Conservation (phyloP, 1,284 basidiomycete genomes). For the Cryptococcus hybrid region DNA sequence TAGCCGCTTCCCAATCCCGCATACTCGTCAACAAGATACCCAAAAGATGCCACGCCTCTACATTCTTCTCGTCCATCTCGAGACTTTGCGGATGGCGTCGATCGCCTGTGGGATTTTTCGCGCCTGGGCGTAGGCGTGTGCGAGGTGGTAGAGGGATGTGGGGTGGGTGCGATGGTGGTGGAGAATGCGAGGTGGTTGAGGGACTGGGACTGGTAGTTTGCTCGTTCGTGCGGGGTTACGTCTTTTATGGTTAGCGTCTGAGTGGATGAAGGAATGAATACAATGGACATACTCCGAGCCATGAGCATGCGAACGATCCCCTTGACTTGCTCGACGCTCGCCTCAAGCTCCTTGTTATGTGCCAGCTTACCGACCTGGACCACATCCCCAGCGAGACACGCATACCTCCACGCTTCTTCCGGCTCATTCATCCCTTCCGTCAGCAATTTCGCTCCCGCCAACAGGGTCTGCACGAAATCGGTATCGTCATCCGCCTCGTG, state of each 20-base stretch:
- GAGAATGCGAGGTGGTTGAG: slow-evolving; percentile 61
- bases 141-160: slow-evolving; percentile 70
- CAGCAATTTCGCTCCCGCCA: slow-evolving; percentile 72
- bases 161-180: slow-evolving; percentile 57
- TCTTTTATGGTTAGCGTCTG: slow-evolving; percentile 52
- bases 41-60: slow-evolving; percentile 87
- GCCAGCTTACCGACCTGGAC: slow-evolving; percentile 7
- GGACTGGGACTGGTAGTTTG: slow-evolving; percentile 60
- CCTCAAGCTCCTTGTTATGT: slow-evolving; percentile 13
- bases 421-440: slow-evolving; percentile 52
- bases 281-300: slow-evolving; percentile 15
- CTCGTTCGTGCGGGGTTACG: slow-evolving; percentile 63
- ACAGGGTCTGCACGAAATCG: slow-evolving; percentile 70
- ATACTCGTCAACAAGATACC: slow-evolving; percentile 55
- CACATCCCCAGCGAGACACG: slow-evolving; percentile 43
- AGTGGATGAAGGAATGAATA: slow-evolving; percentile 33
- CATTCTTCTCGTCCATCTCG: slow-evolving; percentile 68
- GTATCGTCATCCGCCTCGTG: slow-evolving; percentile 57
- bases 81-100: slow-evolving; percentile 70
- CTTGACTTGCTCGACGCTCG: slow-evolving; percentile 44
- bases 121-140: slow-evolving; percentile 69
- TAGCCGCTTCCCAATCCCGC: slow-evolving; percentile 78
- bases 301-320: slow-evolving; percentile 49
- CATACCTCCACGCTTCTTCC: slow-evolving; percentile 48
- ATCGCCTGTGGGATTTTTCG: slow-evolving; percentile 69